A percentile compares a stretch with the other conserved stretches of the same genome.
These are phyloP conservation scores for Salix viminalis DNA, from an alignment of 345 rosid species.

Conservation along the genomic window DNA sequence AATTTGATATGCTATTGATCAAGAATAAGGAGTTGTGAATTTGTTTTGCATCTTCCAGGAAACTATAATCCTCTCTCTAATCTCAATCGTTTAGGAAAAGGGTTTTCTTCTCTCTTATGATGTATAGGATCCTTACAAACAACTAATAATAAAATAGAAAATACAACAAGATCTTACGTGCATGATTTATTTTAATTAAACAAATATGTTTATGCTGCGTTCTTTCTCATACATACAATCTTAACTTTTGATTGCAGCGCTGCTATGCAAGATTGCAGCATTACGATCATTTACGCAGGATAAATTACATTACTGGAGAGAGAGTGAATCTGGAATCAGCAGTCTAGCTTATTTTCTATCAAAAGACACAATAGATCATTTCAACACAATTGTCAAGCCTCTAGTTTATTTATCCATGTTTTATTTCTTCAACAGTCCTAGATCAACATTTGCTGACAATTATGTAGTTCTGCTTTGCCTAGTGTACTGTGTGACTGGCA, in stretches of 20 bases:
- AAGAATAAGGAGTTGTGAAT: not conserved
- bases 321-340: slow-evolving; percentile 73
- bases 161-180: not conserved
- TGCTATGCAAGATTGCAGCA: slow-evolving; percentile 74
- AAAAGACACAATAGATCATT: slow-evolving; percentile 70
- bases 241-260: slow-evolving; percentile 46
- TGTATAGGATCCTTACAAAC: not conserved
- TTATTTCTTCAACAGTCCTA: slow-evolving; percentile 88
- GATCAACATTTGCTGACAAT: slow-evolving; percentile 71
- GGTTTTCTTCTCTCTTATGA: not conserved
- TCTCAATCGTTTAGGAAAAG: not conserved
- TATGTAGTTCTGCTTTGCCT: slow-evolving; percentile 62
- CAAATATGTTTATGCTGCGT: not conserved
- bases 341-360: slow-evolving; percentile 78
- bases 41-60: not conserved
- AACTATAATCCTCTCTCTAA: not conserved
- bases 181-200: not conserved
- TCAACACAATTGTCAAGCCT: slow-evolving; percentile 67
- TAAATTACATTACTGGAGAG: slow-evolving; percentile 72
- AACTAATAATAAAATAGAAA: not conserved
- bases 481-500: slow-evolving; percentile 83
- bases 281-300: slow-evolving; percentile 71
- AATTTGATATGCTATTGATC: not conserved
- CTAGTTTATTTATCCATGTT: slow-evolving; percentile 80
- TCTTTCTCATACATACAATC: not conserved